phyloP scores from a whole-genome alignment of 257 asterid species.

The Solanum ossicruentum region DNA sequence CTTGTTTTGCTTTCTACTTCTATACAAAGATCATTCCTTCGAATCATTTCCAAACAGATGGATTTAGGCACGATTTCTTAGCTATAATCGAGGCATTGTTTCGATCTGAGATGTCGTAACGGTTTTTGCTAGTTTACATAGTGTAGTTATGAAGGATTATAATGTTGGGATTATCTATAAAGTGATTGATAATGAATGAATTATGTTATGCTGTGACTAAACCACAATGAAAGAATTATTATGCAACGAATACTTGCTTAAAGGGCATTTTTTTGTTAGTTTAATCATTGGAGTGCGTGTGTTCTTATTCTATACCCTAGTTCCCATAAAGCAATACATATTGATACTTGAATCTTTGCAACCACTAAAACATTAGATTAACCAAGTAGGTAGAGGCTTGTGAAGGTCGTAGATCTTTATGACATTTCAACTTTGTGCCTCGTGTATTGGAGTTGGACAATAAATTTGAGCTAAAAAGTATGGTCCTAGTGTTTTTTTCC shows the following conservation, averaged over 20 bases:
- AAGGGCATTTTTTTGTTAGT: background rate
- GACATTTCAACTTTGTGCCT: background rate
- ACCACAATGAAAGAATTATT: background rate
- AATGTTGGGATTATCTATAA: background rate
- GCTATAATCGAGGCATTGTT: slow-evolving; percentile 24
- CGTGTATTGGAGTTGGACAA: background rate
- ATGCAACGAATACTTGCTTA: background rate
- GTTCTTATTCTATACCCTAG: background rate
- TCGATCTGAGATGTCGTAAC: background rate
- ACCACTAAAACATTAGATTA: too few relatives aligned
- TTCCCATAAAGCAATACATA: background rate
- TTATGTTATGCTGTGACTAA: background rate
- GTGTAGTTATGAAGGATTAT: background rate
- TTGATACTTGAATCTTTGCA: background rate
- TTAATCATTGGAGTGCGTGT: background rate
- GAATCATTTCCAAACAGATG: slow-evolving; percentile 40
- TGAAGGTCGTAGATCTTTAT: background rate
- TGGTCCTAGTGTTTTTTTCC: background rate
- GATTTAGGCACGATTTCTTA: slow-evolving; percentile 46
- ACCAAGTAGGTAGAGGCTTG: background rate
- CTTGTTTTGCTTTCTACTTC: slow-evolving; percentile 47
- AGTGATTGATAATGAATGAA: too few relatives aligned
- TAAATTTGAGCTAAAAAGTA: background rate
- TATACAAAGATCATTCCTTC: slow-evolving; percentile 55
- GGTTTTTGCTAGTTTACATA: too few relatives aligned